phyloP scores from a whole-genome alignment of 176 grass and related monocot species.

The Tuctoria greenei region DNA sequence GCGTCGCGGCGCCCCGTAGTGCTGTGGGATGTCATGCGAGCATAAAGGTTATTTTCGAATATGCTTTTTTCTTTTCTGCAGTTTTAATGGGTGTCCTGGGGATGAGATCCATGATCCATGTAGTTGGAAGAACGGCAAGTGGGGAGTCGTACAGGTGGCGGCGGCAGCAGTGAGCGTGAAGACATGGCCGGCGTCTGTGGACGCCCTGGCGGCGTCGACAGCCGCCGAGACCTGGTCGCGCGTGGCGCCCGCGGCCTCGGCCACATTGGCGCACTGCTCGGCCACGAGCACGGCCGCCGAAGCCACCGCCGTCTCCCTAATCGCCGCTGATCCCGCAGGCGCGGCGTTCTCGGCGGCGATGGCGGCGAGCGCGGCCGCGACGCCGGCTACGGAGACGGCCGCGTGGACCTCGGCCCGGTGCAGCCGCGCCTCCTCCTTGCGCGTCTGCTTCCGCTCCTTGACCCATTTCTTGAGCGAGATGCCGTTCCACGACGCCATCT shows the following conservation, averaged over 20 bases:
- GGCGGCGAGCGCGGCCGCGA: slow-evolving; percentile 84
- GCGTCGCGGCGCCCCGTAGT: slow-evolving; percentile 71
- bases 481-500: slow-evolving; percentile 73
- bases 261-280: slow-evolving; percentile 80
- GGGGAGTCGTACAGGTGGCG: slow-evolving; percentile 61
- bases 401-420: slow-evolving; percentile 85
- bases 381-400: slow-evolving; percentile 76
- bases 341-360: slow-evolving; percentile 68
- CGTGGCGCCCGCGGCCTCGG: slow-evolving; percentile 81
- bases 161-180: slow-evolving; percentile 94
- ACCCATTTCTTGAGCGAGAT: slow-evolving; percentile 93
- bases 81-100: background rate
- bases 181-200: slow-evolving; percentile 78
- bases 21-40: slow-evolving; percentile 42
- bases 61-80: background rate
- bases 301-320: slow-evolving; percentile 66
- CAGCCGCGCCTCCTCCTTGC: slow-evolving; percentile 84
- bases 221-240: slow-evolving; percentile 65
- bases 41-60: background rate
- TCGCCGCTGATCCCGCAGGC: slow-evolving; percentile 24
- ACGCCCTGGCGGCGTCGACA: slow-evolving; percentile 59
- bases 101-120: background rate
- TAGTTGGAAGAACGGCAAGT: background rate
- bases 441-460: slow-evolving; percentile 89
- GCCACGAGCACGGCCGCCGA: slow-evolving; percentile 88